Evolutionary conservation across 2,329 filamentous ascomycete genomes (phyloP).

Genomic region (Mariannaea sp.): DNA sequence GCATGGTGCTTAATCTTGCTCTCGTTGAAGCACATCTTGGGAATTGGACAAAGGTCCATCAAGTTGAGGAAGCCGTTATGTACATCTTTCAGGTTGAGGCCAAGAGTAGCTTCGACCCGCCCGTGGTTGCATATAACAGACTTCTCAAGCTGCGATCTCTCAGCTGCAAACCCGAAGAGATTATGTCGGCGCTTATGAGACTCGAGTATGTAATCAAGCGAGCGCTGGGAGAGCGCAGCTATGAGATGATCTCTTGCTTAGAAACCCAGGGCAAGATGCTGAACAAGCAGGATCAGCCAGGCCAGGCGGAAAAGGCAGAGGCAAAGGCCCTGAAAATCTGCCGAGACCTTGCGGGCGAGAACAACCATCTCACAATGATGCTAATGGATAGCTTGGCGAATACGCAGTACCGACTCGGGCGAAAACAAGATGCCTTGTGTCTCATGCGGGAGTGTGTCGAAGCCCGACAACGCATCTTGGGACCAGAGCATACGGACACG

Average conservation of each 20-base stretch:
- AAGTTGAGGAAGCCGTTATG: background rate
- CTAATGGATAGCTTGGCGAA: background rate
- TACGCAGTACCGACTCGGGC: background rate
- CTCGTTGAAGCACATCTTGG: background rate
- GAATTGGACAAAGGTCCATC: background rate
- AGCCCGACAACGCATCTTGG: background rate
- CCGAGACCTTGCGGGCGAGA: background rate
- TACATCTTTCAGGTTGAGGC: background rate
- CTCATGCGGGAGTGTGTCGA: background rate
- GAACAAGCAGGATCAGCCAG: background rate
- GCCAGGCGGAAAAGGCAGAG: too few relatives aligned
- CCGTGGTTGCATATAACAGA: background rate
- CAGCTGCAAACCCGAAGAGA: background rate
- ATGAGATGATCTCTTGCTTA: background rate
- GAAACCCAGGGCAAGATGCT: background rate
- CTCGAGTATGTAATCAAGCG: background rate
- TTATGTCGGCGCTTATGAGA: background rate
- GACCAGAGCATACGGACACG: constrained; percentile 1
- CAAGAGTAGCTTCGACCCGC: background rate
- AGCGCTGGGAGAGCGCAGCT: background rate
- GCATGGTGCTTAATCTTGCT: background rate
- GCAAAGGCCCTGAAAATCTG: background rate
- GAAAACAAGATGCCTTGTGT: background rate
- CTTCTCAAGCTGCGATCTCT: background rate
- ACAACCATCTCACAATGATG: background rate